These are phyloP conservation scores for Fusarium sp. DNA, from an alignment of 2,329 filamentous ascomycete species.

Conservation along the genomic window DNA sequence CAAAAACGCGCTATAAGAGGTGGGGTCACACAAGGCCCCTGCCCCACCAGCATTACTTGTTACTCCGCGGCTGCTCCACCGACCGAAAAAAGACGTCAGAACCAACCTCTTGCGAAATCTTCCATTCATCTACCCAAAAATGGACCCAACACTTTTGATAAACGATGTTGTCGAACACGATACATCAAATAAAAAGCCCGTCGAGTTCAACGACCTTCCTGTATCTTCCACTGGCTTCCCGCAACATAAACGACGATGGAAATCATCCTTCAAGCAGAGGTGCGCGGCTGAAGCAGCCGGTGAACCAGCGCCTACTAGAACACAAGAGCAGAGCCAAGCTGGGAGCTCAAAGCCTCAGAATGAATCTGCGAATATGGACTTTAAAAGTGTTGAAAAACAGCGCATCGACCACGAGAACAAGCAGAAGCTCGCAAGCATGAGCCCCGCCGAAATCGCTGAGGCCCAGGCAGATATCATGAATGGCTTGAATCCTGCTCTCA, in stretches of 20 bases:
- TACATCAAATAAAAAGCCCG: conserved; percentile 69
- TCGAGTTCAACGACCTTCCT: conserved; percentile 65
- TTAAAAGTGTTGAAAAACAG: conserved; percentile 71
- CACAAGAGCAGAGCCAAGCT: conserved; percentile 20
- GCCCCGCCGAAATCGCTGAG: conserved; percentile 81
- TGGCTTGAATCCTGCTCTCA: conserved; percentile 79
- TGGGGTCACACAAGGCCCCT: conserved; percentile 30
- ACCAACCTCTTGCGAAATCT: conserved; percentile 11
- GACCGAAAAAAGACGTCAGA: conserved; percentile 44
- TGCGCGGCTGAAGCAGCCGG: conserved; percentile 46
- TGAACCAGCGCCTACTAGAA: conserved; percentile 3
- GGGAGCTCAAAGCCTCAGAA: conserved; percentile 1
- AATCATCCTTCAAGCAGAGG: conserved; percentile 81
- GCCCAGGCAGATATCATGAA: conserved; percentile 84
- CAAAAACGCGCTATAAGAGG: conserved; percentile 24
- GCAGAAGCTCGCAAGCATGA: conserved; percentile 81
- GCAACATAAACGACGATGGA: conserved; percentile 82
- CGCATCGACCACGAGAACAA: conserved; percentile 88
- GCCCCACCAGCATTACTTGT: conserved; percentile 44
- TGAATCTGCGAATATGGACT: conserved; percentile 23
- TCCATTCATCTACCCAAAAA: conserved; percentile 33
- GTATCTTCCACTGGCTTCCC: conserved; percentile 79
- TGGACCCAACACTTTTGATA: conserved; percentile 69
- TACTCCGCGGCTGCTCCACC: conserved; percentile 34
- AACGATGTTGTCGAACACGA: conserved; percentile 85